Evolutionary conservation across 345 rosid species (phyloP).

Genomic region (Dipteronia sinensis): DNA sequence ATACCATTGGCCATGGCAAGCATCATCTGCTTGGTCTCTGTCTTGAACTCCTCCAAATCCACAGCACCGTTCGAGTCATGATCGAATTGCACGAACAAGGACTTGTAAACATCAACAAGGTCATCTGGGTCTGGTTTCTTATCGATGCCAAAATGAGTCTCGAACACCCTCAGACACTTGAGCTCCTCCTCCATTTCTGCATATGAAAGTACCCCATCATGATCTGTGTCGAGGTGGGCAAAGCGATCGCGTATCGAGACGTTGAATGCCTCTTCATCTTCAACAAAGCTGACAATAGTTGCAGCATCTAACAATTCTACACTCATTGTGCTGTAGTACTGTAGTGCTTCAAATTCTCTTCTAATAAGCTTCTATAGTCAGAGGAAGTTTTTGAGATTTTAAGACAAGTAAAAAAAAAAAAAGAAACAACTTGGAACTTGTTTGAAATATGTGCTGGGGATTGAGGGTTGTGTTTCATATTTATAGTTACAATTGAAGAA

Average conservation of each 20-base stretch:
- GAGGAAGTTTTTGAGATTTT: no score
- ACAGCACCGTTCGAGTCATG: conserved; percentile 41
- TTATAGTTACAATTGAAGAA: not conserved
- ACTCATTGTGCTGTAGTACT: conserved; percentile 30
- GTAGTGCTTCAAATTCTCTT: no score
- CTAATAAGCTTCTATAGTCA: no score
- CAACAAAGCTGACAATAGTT: conserved; percentile 42
- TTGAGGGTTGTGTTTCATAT: not conserved
- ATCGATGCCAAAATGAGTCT: conserved; percentile 43
- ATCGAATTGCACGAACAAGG: conserved; percentile 39
- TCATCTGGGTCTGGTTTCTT: conserved; percentile 33
- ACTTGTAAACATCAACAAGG: conserved; percentile 27
- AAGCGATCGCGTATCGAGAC: conserved; percentile 27
- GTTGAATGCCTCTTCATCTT: conserved; percentile 49
- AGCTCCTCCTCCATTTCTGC: conserved; percentile 48
- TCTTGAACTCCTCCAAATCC: conserved; percentile 50
- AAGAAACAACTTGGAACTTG: not conserved
- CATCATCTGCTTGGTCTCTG: conserved; percentile 48
- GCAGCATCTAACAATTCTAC: conserved; percentile 41
- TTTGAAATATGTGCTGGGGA: not conserved
- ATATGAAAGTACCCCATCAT: conserved; percentile 45
- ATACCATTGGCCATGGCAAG: conserved; percentile 51
- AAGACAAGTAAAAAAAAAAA: conserved; percentile 1
- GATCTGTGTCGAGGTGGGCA: conserved; percentile 32
- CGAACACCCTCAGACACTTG: conserved; percentile 41